These are phyloP conservation scores for Vanrija sp. DNA, from an alignment of 1,284 basidiomycete genomes.

Conservation along the genomic window DNA sequence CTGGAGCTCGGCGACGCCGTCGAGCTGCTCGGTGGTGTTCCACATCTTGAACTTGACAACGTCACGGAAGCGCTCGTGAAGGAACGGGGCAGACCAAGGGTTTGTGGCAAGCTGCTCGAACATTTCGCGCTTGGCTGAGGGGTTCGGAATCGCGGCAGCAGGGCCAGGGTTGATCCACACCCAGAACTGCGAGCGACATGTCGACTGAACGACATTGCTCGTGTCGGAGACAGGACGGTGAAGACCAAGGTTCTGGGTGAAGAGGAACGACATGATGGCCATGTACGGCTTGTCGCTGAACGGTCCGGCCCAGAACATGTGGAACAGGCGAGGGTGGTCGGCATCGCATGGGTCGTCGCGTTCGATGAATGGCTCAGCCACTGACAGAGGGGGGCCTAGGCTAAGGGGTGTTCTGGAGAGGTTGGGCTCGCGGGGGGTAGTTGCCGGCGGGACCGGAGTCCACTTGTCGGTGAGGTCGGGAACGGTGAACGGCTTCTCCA, in stretches of 20 bases:
- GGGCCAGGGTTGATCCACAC: conserved; percentile 80
- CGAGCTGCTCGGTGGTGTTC: conserved; percentile 85
- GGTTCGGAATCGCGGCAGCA: conserved; percentile 64
- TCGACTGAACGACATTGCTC: conserved; percentile 35
- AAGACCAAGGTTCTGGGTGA: conserved; percentile 73
- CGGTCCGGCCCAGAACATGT: conserved; percentile 80
- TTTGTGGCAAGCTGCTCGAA: conserved; percentile 63
- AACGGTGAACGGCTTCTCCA: conserved; percentile 8
- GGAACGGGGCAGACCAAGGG: conserved; percentile 79
- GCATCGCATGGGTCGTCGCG: conserved; percentile 60
- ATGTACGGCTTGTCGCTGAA: conserved; percentile 82
- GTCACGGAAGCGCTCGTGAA: conserved; percentile 73
- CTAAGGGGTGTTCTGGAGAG: conserved; percentile 37
- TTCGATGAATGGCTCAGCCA: conserved; percentile 37
- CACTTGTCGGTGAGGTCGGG: not conserved
- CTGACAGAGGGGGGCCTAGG: conserved; percentile 30
- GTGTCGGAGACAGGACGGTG: conserved; percentile 46
- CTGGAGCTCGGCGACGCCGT: conserved; percentile 69
- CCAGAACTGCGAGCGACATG: conserved; percentile 76
- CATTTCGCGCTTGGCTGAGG: conserved; percentile 65
- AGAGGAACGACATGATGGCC: conserved; percentile 71
- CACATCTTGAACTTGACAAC: conserved; percentile 80
- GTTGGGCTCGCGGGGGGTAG: conserved; percentile 13
- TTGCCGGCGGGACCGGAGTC: conserved; percentile 10
- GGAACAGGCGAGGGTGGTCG: conserved; percentile 67